These are phyloP conservation scores for Condylostoma magnum DNA, from an alignment of 169 alveolate species.

Conservation along the genomic window DNA sequence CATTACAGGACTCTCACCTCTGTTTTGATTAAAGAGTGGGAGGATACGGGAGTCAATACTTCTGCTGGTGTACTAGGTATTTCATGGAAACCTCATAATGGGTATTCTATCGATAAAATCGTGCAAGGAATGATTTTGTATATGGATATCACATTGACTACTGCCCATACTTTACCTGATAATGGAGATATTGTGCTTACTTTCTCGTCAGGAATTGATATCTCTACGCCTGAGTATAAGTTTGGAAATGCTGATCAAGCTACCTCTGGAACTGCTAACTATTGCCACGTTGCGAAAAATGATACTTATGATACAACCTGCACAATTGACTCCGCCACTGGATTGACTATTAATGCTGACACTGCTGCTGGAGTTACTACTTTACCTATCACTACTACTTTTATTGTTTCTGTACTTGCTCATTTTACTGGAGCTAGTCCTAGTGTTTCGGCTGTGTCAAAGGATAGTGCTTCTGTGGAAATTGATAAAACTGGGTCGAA, in stretches of 20 bases:
- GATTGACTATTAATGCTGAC: background rate
- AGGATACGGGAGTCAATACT: too few relatives aligned
- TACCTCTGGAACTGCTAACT: background rate
- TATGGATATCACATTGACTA: background rate
- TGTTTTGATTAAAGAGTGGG: too few relatives aligned
- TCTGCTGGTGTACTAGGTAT: too few relatives aligned
- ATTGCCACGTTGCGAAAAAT: background rate
- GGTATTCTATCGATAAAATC: background rate
- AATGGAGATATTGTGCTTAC: background rate
- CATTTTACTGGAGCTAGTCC: too few relatives aligned
- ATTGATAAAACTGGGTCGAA: too few relatives aligned
- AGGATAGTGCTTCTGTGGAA: too few relatives aligned
- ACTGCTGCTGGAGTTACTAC: too few relatives aligned
- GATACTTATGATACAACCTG: background rate
- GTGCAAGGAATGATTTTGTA: background rate
- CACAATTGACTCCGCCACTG: background rate
- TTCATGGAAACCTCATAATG: conserved; percentile 1
- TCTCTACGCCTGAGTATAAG: background rate
- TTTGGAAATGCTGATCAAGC: background rate
- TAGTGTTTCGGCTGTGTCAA: too few relatives aligned
- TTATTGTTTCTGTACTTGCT: too few relatives aligned
- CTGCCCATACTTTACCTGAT: conserved; percentile 1
- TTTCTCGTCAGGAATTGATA: conserved; percentile 4
- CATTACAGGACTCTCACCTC: too few relatives aligned
- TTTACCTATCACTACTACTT: too few relatives aligned